A percentile compares a stretch with the other conserved stretches of the same genome.
phyloP scores from a whole-genome alignment of 768 basidiomycete species.

The Boletus pseudo-olivaceus region DNA sequence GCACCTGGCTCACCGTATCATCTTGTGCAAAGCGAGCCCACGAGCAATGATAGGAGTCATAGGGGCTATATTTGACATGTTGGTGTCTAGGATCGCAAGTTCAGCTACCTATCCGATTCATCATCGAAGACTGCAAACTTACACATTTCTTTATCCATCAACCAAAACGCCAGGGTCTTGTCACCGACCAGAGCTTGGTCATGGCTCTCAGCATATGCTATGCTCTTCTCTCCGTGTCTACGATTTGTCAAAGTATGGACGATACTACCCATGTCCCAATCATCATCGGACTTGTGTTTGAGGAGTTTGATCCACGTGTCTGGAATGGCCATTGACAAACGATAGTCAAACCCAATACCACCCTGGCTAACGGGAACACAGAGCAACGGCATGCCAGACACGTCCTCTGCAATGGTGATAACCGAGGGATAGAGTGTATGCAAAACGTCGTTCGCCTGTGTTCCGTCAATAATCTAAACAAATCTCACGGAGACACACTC shows the following conservation, averaged over 20 bases:
- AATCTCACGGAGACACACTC: constrained; percentile 29
- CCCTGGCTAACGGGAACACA: constrained; percentile 75
- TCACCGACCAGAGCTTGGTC: constrained; percentile 98
- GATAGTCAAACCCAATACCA: constrained; percentile 97
- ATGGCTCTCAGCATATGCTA: constrained; percentile 93
- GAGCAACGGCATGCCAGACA: constrained; percentile 97
- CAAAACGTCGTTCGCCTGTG: constrained; percentile 87
- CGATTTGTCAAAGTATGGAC: constrained; percentile 89
- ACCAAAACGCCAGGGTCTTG: constrained; percentile 98
- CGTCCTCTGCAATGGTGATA: constrained; percentile 97
- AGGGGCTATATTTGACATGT: constrained; percentile 87
- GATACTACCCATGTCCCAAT: constrained; percentile 87
- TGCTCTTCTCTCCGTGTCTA: constrained; percentile 83
- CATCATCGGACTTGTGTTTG: constrained; percentile 83
- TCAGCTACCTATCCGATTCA: background rate
- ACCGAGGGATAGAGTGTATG: constrained; percentile 75
- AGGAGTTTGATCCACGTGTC: constrained; percentile 99
- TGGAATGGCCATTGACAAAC: constrained; percentile 96
- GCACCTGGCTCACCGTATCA: constrained; percentile 71
- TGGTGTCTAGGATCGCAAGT: constrained; percentile 56
- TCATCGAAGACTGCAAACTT: constrained; percentile 27
- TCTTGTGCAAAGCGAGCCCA: constrained; percentile 92
- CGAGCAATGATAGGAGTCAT: constrained; percentile 85
- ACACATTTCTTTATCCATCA: constrained; percentile 99
- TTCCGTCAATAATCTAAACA: constrained; percentile 5